Conservation (phyloP, 2,329 filamentous ascomycete species). For the Xylariaceae sp. region DNA sequence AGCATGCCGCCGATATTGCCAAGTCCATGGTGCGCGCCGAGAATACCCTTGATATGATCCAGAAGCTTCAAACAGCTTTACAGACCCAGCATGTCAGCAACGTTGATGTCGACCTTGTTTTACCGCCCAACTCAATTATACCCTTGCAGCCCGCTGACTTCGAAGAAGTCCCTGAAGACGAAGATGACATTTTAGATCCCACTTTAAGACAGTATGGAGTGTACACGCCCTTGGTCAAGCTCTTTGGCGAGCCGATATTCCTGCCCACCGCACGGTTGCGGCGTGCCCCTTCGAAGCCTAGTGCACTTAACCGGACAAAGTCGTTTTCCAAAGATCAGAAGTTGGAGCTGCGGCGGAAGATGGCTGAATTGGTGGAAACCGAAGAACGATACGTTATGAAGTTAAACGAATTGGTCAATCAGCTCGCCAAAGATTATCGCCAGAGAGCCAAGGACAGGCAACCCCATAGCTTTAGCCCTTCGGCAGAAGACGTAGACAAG, state of each 20-base stretch:
- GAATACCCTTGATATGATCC: slow-evolving; percentile 67
- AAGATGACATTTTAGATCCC: slow-evolving; percentile 63
- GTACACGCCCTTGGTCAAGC: slow-evolving; percentile 71
- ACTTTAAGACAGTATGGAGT: slow-evolving; percentile 67
- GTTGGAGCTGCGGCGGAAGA: slow-evolving; percentile 76
- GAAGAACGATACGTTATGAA: slow-evolving; percentile 93
- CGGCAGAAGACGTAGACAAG: slow-evolving; percentile 65
- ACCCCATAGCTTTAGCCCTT: slow-evolving; percentile 63
- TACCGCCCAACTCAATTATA: slow-evolving; percentile 74
- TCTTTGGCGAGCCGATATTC: slow-evolving; percentile 81
- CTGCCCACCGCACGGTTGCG: slow-evolving; percentile 79
- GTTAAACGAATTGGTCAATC: slow-evolving; percentile 74
- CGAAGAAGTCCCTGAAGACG: slow-evolving; percentile 56
- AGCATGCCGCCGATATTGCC: slow-evolving; percentile 88
- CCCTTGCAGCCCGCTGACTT: slow-evolving; percentile 57
- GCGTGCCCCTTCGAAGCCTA: slow-evolving; percentile 82
- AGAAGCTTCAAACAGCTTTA: slow-evolving; percentile 69
- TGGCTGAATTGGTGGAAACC: slow-evolving; percentile 86
- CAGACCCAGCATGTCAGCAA: slow-evolving; percentile 79
- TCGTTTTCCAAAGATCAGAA: slow-evolving; percentile 79
- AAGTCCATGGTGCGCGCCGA: slow-evolving; percentile 80
- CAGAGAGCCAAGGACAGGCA: slow-evolving; percentile 59
- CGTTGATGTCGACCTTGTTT: slow-evolving; percentile 80
- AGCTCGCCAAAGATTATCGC: slow-evolving; percentile 76
- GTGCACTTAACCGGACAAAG: slow-evolving; percentile 70